Base-by-base conservation (phyloP, 441 rosid species). In the Pelargonium fulgidum region DNA sequence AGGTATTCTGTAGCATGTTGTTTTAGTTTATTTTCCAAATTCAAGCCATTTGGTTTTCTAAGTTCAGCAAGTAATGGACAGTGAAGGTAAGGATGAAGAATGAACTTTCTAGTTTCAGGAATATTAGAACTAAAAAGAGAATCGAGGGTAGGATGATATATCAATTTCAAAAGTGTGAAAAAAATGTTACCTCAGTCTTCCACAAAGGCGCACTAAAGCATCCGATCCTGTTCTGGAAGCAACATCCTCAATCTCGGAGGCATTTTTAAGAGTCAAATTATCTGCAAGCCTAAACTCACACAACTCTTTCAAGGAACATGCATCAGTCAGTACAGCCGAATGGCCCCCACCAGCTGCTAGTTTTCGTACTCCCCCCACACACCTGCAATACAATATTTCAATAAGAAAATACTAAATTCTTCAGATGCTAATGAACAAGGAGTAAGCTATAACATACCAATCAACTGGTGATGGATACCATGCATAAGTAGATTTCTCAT, bases 391-490 rank as follows among this genome's bases (percentile, higher is more conserved):
- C 19, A 36, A 39, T n/a, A 44, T 64, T 45, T 59, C 61, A 72
- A 71, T 36, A 44, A 64, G 47, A 11, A 61, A 58, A 45, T 22
- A 48, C 47, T 64, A 8, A 65, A 50, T 50, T 62, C 14, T n/a
- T 65, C 70, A 71, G 24, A 65, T 41, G 67, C 65, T 64, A 71
- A 36, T 10, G 42, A 64, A 72, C 29, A 70, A 71, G 13, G 62
- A 47, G 39, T 62, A 16, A 19, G 66, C 65, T 39, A 65, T 68
- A 68, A 5, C 80, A 62, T 86, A 91, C 99, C 99, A 94, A 80
- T 94, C 97, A 77, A 94, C 85, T 52, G 99, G 96, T 52, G 99
- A 94, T 0, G 97, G 97, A 81, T 84, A 90, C 97, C 99, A 92
- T 69, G 98, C 97, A 76, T 87, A 90, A 13, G 85, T 84, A 19